Base-by-base conservation (phyloP, 108 stramenopile species). In the Tribonema minus region DNA sequence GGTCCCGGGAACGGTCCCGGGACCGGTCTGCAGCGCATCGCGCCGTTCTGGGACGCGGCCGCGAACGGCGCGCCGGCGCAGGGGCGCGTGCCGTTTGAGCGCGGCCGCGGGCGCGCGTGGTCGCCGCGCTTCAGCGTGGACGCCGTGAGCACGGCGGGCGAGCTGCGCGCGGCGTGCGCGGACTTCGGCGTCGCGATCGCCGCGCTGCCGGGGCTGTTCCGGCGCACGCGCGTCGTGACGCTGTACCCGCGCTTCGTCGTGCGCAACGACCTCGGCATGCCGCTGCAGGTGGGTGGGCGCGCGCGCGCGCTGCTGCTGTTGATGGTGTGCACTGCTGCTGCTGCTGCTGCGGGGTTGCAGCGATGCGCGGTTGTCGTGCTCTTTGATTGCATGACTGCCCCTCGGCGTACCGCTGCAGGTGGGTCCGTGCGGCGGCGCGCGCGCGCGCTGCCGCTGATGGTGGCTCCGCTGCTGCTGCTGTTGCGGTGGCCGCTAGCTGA, bases 171-270 rank as follows among this genome's bases (percentile, higher is more conserved):
- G 25, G 67, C 77, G 2, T 60, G 68, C 25, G 77, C 68, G 9
- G 65, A 62, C 34, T 59, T 78, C 5, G 77, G 77, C 46, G 66
- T 78, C 20, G 61, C 77, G 35, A 54, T n/a, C n/a, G n/a, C 67
- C 31, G 77, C 77, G 5, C 77, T 78, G 20, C 67, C 77, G 28
- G 77, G 77, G 30, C 59, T 58, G 38, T 78, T 78, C 59, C 68
- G 61, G 25, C 67, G 68, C 58, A 78, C 77, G 28, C 77, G 68
- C 40, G 77, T 78, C 20, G 77, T 78, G 67, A 78, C 77, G 32
- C 30, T 78, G 58, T 78, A 78, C 60, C 77, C 77, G 23, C 40
- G 77, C 26, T 67, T 78, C 25, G 54, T 78, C 23, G 67, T 78
- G 36, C 77, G 77, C 25, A 78, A 78, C n/a, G 67, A 36, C 30